Conservation (phyloP, 352 stramenopile species). For the Pythium plurisporium region DNA sequence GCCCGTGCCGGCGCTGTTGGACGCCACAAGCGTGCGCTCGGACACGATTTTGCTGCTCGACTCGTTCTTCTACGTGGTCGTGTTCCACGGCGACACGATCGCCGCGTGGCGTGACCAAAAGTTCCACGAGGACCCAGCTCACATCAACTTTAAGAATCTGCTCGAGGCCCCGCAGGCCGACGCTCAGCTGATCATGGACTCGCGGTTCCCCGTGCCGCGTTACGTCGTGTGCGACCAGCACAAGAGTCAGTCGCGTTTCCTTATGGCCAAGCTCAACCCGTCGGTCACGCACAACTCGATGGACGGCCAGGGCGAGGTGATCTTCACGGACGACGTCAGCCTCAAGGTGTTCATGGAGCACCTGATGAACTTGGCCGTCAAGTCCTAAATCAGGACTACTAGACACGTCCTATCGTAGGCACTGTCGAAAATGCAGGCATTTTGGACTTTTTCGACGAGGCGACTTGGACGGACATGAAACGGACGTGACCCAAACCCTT, state of each 20-base stretch:
- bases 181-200: constrained; percentile 99
- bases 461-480: too few relatives aligned
- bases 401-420: not conserved
- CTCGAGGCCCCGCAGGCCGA: constrained; percentile 97
- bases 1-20: constrained; percentile 86
- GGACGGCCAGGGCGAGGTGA: constrained; percentile 91
- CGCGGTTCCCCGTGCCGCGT: constrained; percentile 96
- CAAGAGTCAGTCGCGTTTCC: constrained; percentile 98
- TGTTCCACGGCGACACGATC: constrained; percentile 99
- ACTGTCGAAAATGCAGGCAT: constrained; percentile 10
- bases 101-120: constrained; percentile 97
- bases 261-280: constrained; percentile 99
- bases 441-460: too few relatives aligned
- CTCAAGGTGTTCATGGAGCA: constrained; percentile 99
- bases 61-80: constrained; percentile 99
- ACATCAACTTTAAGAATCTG: constrained; percentile 98
- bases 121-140: constrained; percentile 92
- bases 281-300: constrained; percentile 96
- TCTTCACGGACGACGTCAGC: constrained; percentile 99
- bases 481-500: too few relatives aligned
- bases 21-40: constrained; percentile 90
- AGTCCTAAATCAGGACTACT: constrained; percentile 48
- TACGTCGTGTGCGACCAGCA: constrained; percentile 99
- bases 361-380: constrained; percentile 89
- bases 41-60: constrained; percentile 99